These are phyloP conservation scores for Lodderomyces pseudojiufengensis DNA, from an alignment of 1,139 yeast species.

Conservation along the genomic window DNA sequence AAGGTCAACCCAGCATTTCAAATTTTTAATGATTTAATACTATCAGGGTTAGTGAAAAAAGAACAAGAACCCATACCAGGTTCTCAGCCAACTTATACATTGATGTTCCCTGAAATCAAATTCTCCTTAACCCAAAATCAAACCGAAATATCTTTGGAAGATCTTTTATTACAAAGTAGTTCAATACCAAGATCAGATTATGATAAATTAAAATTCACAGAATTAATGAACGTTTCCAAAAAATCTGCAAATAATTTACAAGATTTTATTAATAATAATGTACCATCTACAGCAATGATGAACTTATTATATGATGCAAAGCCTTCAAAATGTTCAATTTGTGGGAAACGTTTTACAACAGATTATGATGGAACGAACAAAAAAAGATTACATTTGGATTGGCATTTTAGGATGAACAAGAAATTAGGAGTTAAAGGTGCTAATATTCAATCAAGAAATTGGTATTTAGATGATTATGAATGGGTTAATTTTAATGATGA, in stretches of 20 bases:
- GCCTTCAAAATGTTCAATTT: conserved; percentile 81
- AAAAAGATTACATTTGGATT: conserved; percentile 72
- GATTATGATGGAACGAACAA: conserved; percentile 53
- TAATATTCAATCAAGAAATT: conserved; percentile 67
- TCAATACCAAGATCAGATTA: conserved; percentile 28
- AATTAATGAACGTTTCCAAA: conserved; percentile 25
- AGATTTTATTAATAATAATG: conserved; percentile 33
- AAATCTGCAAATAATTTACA: conserved; percentile 26
- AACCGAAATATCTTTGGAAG: conserved; percentile 30
- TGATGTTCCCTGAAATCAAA: conserved; percentile 36
- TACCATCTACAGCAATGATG: conserved; percentile 24
- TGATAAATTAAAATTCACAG: conserved; percentile 26
- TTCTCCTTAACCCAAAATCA: conserved; percentile 19
- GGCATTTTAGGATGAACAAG: conserved; percentile 94
- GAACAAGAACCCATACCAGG: conserved; percentile 46
- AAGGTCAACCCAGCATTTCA: conserved; percentile 13
- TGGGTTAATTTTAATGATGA: conserved; percentile 78
- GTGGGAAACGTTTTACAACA: conserved; percentile 81
- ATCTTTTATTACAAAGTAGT: conserved; percentile 24
- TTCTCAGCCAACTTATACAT: conserved; percentile 34
- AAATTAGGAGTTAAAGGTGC: conserved; percentile 47
- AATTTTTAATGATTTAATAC: conserved; percentile 31
- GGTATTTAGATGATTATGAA: conserved; percentile 72
- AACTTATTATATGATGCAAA: conserved; percentile 54
- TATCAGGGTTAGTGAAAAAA: conserved; percentile 36